phyloP scores from a whole-genome alignment of 2,329 filamentous ascomycete genomes.

The Capronia coronata region DNA sequence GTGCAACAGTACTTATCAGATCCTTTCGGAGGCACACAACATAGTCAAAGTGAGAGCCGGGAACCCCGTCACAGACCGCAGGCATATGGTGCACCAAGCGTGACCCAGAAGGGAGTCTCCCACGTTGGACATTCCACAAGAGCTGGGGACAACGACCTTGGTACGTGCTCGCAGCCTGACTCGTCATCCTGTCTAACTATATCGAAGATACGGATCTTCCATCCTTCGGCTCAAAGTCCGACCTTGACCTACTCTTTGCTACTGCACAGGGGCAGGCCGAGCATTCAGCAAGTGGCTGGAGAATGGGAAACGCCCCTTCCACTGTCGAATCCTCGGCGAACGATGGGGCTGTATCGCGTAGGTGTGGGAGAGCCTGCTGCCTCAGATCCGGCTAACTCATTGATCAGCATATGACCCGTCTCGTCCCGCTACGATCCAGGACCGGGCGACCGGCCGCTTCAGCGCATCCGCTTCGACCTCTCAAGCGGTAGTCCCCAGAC shows the following conservation, averaged over 20 bases:
- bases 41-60: conserved; percentile 2
- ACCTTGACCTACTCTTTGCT: conserved; percentile 21
- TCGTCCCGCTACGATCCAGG: conserved; percentile 15
- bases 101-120: conserved; percentile 3
- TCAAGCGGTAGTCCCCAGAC: background rate
- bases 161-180: conserved; percentile 3
- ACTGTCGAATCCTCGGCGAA: background rate
- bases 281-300: background rate
- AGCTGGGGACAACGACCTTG: conserved; percentile 8
- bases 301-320: background rate
- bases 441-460: conserved; percentile 6
- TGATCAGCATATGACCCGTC: conserved; percentile 20
- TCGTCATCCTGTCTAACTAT: conserved; percentile 6
- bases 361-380: background rate
- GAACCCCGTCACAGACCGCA: conserved; percentile 5
- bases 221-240: conserved; percentile 22
- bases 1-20: conserved; percentile 6
- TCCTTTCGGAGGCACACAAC: conserved; percentile 1
- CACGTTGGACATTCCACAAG: conserved; percentile 3
- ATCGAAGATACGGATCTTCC: conserved; percentile 17
- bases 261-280: conserved; percentile 10
- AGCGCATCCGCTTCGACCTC: background rate
- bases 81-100: conserved; percentile 5
- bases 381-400: conserved; percentile 1
- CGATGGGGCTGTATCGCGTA: conserved; percentile 20